Base-by-base conservation (phyloP, 257 asterid genomes). In the Fraxinus excelsior region DNA sequence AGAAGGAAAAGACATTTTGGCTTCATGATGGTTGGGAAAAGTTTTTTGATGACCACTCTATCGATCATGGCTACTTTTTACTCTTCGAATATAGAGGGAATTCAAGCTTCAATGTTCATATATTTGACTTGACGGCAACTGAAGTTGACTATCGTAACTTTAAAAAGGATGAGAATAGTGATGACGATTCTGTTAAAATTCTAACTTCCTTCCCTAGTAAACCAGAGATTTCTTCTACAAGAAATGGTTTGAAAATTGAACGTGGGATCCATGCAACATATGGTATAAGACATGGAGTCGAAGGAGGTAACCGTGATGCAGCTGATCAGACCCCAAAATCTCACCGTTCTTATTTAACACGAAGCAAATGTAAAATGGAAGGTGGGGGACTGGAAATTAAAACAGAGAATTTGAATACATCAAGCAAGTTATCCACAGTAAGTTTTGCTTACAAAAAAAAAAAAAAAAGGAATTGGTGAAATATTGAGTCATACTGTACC, bases 111-210 rank as follows among this genome's bases (percentile, higher is more conserved):
- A 58, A 58, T 7, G 66, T 58, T 23, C 66, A n/a, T 58, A 58
- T 58, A 19, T 58, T 58, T 58, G 13, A 58, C 28, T 21, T 7
- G 29, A 21, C 66, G 5, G 66, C 29, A 4, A 58, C 4, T 8
- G 66, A 58, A 58, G 66, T 58, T 7, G 28, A 58, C 29, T 58
- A 18, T 79, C 23, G 56, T 46, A 66, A 29, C 25, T 44, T 31
- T 13, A 67, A 34, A 67, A 69, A 44, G 58, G 40, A 76, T 5
- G 70, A 72, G n/a, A 56, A 13, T 74, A 40, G 19, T 53, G 80
- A 65, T 70, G 56, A 60, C 42, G 53, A 56, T 2, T 68, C 79
- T 18, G 26, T 69, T 70, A 62, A 68, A 60, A 23, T 32, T 38
- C 19, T 69, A 60, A 76, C 23, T 69, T 68, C 71, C 42, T 38